Evolutionary conservation across 495 filamentous ascomycete genomes (phyloP).

Genomic region (Penicillium dipodomyicola): DNA sequence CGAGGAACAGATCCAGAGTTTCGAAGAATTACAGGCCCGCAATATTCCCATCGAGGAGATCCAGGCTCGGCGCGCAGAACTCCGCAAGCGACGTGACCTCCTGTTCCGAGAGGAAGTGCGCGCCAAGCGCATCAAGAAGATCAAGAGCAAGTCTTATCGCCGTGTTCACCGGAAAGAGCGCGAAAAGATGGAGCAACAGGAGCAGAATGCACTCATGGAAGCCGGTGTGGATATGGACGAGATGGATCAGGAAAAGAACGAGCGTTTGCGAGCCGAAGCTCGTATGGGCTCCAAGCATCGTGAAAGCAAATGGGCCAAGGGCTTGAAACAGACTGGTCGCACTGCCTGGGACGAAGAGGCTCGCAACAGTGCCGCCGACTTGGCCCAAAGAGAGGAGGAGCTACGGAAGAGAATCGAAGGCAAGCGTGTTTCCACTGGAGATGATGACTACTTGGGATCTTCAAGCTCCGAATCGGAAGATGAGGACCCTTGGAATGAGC

Average conservation of each 20-base stretch:
- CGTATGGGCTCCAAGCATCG: conserved; percentile 85
- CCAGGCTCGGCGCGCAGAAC: conserved; percentile 67
- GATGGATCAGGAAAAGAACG: conserved; percentile 73
- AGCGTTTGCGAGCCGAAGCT: conserved; percentile 78
- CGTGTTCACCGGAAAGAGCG: conserved; percentile 87
- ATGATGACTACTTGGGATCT: conserved; percentile 47
- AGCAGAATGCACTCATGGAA: conserved; percentile 63
- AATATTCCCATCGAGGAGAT: conserved; percentile 69
- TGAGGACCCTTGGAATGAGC: conserved; percentile 54
- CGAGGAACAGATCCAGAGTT: conserved; percentile 63
- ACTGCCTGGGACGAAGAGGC: conserved; percentile 83
- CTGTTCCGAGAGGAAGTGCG: conserved; percentile 88
- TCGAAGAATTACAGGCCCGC: conserved; percentile 66
- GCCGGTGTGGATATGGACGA: conserved; percentile 70
- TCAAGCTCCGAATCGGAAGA: conserved; percentile 56
- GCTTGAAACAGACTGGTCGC: conserved; percentile 72
- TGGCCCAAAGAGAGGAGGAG: conserved; percentile 83
- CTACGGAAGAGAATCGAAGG: conserved; percentile 80
- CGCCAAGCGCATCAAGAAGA: conserved; percentile 93
- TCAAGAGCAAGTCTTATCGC: conserved; percentile 92
- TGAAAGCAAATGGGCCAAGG: conserved; percentile 95
- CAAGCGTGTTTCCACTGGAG: conserved; percentile 54
- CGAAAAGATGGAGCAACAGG: conserved; percentile 67
- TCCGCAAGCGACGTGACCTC: conserved; percentile 77
- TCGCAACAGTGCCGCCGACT: conserved; percentile 70